phyloP scores from a whole-genome alignment of 106 monocot species.

The Dendrobium chrysotoxum region DNA sequence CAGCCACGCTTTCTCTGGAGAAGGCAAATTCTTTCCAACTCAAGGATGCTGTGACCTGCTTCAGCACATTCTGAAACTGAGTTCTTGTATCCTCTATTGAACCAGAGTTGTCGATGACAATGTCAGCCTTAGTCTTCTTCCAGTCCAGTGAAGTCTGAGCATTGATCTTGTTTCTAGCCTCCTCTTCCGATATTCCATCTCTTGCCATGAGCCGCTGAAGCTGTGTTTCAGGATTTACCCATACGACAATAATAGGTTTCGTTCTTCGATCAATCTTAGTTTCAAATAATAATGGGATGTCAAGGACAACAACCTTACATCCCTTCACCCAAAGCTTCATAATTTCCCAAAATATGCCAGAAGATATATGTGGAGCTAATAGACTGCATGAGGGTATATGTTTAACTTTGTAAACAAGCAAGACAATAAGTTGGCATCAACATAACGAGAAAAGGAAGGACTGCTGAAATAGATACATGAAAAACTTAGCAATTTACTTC shows the following conservation, averaged over 20 bases:
- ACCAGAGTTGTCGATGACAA: slow-evolving; percentile 87
- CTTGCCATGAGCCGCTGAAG: slow-evolving; percentile 62
- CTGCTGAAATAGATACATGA: neutral
- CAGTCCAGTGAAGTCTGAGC: slow-evolving; percentile 63
- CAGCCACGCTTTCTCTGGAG: slow-evolving; percentile 62
- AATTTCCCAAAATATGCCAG: slow-evolving; percentile 68
- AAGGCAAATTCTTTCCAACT: slow-evolving; percentile 54
- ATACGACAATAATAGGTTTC: slow-evolving; percentile 71
- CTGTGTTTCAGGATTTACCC: slow-evolving; percentile 82
- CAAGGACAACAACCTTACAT: slow-evolving; percentile 63
- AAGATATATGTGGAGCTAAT: slow-evolving; percentile 82
- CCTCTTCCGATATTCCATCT: slow-evolving; percentile 70
- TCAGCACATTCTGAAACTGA: slow-evolving; percentile 54
- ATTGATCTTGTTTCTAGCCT: slow-evolving; percentile 60
- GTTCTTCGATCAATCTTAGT: slow-evolving; percentile 70
- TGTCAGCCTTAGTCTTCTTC: slow-evolving; percentile 71
- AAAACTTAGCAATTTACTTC: neutral
- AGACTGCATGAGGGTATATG: slow-evolving; percentile 30
- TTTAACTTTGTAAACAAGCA: neutral
- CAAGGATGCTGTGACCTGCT: slow-evolving; percentile 37
- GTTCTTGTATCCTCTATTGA: slow-evolving; percentile 61
- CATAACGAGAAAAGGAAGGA: neutral
- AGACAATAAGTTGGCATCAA: neutral
- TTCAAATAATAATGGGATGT: slow-evolving; percentile 89
- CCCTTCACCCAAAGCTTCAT: slow-evolving; percentile 84